Evolutionary conservation across 2,329 filamentous ascomycete species (phyloP), one percentile per base, ranked within the genome.

Genomic region (Grosmannia huntii): DNA sequence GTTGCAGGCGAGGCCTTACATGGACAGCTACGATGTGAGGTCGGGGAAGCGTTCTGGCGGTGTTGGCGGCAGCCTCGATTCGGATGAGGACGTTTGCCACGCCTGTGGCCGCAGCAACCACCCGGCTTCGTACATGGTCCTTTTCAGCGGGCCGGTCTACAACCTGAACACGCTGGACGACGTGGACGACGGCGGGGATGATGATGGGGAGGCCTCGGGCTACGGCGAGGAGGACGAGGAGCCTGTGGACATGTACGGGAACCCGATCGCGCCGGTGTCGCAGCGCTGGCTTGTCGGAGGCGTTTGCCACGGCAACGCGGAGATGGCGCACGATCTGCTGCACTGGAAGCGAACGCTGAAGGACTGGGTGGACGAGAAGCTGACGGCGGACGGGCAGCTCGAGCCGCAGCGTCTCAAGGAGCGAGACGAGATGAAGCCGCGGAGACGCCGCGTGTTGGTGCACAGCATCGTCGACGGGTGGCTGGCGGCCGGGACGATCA

Each of bases 321-420:
- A 83, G 62, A 84, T 84, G 46, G 85, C 86, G 0, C 88, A 92
- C 66, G 79, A 78, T 1, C 76, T 92, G 4, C 77, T 83, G 5
- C 89, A 94, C 70, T 91, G 89, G 89, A 85, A 85, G 59, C 81
- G 80, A 60, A 80, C 84, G 52, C 80, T 92, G n/a, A 85, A 87
- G 66, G 78, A 85, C 62, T 87, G 81, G 78, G 84, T 91, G 0
- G 75, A 86, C 27, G 76, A 78, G 31, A 81, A 80, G 57, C 79
- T 94, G 0, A 70, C 76, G 27, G 69, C 69, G 1, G 75, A 84
- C 60, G 83, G 82, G 0, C 77, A 85, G 62, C 75, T 86, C 62
- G 73, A 72, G 0, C 71, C 82, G 1, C 71, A 77, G 12, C 78
- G 82, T 65, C 72, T 90, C 36, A 72, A 83, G 1, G 74, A 83